Evolutionary conservation across 2,329 filamentous ascomycete genomes (phyloP).

Genomic region (Fusarium oxysporum): DNA sequence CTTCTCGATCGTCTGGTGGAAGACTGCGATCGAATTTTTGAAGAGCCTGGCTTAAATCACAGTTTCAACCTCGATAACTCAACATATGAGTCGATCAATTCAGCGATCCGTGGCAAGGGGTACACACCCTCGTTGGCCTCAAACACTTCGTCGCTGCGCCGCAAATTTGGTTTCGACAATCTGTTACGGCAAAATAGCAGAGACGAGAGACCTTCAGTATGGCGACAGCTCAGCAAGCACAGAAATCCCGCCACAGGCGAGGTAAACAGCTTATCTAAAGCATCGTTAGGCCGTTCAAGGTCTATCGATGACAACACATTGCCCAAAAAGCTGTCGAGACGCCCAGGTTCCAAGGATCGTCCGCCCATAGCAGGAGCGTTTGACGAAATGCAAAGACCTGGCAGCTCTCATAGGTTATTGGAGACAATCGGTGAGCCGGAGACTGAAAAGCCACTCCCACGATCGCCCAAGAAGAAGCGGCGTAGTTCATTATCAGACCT

Average conservation of each 20-base stretch:
- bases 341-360: slow-evolving; percentile 69
- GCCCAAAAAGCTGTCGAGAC: slow-evolving; percentile 52
- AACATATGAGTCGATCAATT: slow-evolving; percentile 69
- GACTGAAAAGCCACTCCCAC: slow-evolving; percentile 54
- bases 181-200: slow-evolving; percentile 84
- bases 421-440: slow-evolving; percentile 71
- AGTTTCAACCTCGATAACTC: slow-evolving; percentile 54
- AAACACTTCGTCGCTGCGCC: slow-evolving; percentile 86
- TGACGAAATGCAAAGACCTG: slow-evolving; percentile 67
- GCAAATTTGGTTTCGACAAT: slow-evolving; percentile 83
- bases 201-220: slow-evolving; percentile 80
- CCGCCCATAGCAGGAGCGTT: slow-evolving; percentile 72
- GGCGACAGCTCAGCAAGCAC: slow-evolving; percentile 90
- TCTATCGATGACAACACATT: slow-evolving; percentile 78
- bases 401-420: slow-evolving; percentile 67
- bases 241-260: slow-evolving; percentile 71
- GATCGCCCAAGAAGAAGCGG: slow-evolving; percentile 77
- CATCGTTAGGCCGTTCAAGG: slow-evolving; percentile 74
- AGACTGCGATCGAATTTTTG: slow-evolving; percentile 90
- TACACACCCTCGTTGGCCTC: slow-evolving; percentile 83
- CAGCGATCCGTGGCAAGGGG: slow-evolving; percentile 66
- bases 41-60: slow-evolving; percentile 64
- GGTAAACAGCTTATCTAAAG: slow-evolving; percentile 73
- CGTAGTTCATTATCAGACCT: slow-evolving; percentile 93
- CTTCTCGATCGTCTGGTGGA: slow-evolving; percentile 89